Conservation (phyloP, 352 stramenopile genomes). For the Proteromonas lacertae region DNA sequence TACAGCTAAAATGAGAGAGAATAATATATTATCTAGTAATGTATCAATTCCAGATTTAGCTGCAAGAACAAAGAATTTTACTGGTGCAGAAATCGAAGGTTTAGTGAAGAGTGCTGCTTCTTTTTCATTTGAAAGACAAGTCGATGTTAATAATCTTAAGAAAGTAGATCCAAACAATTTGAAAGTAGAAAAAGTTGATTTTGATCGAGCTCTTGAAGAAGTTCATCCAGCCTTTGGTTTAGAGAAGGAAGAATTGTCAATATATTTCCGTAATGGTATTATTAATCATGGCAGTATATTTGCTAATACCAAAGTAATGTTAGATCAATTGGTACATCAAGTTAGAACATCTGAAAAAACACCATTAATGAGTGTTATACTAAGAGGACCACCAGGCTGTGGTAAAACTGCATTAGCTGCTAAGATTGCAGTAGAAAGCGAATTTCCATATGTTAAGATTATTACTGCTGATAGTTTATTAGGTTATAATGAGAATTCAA, state of each 20-base stretch:
- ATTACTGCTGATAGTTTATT: slow-evolving; percentile 88
- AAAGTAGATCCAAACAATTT: slow-evolving; percentile 23
- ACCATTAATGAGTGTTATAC: slow-evolving; percentile 72
- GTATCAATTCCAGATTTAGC: slow-evolving; percentile 37
- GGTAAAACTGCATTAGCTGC: slow-evolving; percentile 78
- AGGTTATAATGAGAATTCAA: slow-evolving; percentile 85
- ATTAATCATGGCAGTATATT: slow-evolving; percentile 73
- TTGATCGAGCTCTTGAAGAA: slow-evolving; percentile 63
- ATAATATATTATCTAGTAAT: slow-evolving; percentile 18
- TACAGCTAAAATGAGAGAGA: slow-evolving; percentile 45
- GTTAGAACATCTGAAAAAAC: slow-evolving; percentile 58
- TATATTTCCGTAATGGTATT: slow-evolving; percentile 76
- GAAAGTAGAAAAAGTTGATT: slow-evolving; percentile 40
- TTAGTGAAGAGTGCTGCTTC: slow-evolving; percentile 62
- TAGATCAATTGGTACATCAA: slow-evolving; percentile 71
- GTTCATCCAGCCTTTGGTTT: slow-evolving; percentile 73
- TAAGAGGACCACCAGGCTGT: slow-evolving; percentile 99
- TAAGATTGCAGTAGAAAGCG: slow-evolving; percentile 64
- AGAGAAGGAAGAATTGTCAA: slow-evolving; percentile 49
- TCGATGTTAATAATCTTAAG: slow-evolving; percentile 33
- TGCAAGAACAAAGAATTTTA: slow-evolving; percentile 91
- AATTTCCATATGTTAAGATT: slow-evolving; percentile 85
- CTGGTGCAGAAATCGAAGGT: slow-evolving; percentile 84
- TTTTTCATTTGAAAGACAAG: slow-evolving; percentile 28
- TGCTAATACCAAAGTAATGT: slow-evolving; percentile 16